Evolutionary conservation across 495 filamentous ascomycete species (phyloP), one percentile per base, ranked within the genome.

Genomic region (Hypoxylon fragiforme): DNA sequence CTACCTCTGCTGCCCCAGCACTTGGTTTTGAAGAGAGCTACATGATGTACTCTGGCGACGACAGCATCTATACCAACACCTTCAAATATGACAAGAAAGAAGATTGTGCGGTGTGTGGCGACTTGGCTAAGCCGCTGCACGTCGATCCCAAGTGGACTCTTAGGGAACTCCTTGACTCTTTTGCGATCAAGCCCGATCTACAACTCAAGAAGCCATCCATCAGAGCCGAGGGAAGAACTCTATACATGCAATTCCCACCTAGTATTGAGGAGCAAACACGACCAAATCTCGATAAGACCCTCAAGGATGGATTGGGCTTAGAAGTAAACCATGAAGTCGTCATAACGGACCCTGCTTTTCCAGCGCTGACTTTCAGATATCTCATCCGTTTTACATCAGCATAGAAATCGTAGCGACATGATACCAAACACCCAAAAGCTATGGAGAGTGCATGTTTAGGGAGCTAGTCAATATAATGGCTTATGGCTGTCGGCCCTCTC

Each of bases 11-110:
- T 48, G 92, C 92, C 38, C 90, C 94, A 0, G 86, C 80, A 50
- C 80, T 97, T 0, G 80, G 78, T 12, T 64, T 70, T 28, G 69
- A 75, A 34, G 84, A 89, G 57, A 99, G 95, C 66, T 99, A 99
- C 70, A 97, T 97, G 92, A 95, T 96, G 90, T 99, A 97, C 72
- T 95, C 86, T 21, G 95, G 95, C 30, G 90, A 99, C 66, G 92
- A 94, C 62, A 81, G 88, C 56, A 83, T 97, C 43, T 99, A 97
- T 75, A 99, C 95, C 0, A 95, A 96, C 67, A 97, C 92, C 0
- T 97, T 97, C 70, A 83, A 89, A 60, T 91, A 95, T 55, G 85
- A 95, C 68, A 85, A 87, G 74, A 97, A 96, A 66, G 74, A 83
- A 6, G 95, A 96, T 63, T 99, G 95, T 57, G 92, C 95, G 3